Evolutionary conservation across 169 alveolate genomes (phyloP), one percentile per base, ranked within the genome.

Genomic region (Toxoplasma gondii): DNA sequence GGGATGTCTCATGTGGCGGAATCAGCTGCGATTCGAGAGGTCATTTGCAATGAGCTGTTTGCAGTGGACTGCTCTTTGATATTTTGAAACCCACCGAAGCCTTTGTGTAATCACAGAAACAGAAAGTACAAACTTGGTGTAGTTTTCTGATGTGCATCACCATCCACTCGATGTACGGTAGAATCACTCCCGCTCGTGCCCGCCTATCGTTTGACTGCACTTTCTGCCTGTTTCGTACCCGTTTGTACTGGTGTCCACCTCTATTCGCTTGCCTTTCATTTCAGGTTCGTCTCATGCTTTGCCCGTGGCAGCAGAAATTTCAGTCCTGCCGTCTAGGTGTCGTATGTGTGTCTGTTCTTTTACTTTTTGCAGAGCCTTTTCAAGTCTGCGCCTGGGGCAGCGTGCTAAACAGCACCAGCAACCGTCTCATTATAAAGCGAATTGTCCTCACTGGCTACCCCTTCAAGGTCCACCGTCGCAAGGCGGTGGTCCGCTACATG

Each of bases 361-460:
- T 49, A 17, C 22, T 29, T 83, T 64, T 17, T 82, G 22, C 92
- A 92, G 95, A 58, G 16, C 64, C 54, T 29, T 54, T 19, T 43
- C 36, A n/a, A 24, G 36, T 94, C 64, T 38, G 58, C 0, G 96
- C 93, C 0, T 97, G 98, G 88, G 99, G 99, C 19, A 95, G 96
- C 49, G 98, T 98, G 16, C 93, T 96, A 36, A 98, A 97, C 70
- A 96, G 99, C 43, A 99, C 98, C 95, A 99, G 99, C 82, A 97
- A 97, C 95, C 97, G 99, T 96, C 94, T 99, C 78, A 98, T 99
- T 45, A 95, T 99, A 93, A 99, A 99, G 97, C 98, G 99, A 92
- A 98, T 99, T 29, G 97, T 99, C 43, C 97, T 99, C 74, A 99
- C 99, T 29, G 99, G 99, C 94, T 98, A 98, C 98, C 99, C 97